Evolutionary conservation across 441 rosid genomes (phyloP).

Genomic region (Syzygium malaccense): DNA sequence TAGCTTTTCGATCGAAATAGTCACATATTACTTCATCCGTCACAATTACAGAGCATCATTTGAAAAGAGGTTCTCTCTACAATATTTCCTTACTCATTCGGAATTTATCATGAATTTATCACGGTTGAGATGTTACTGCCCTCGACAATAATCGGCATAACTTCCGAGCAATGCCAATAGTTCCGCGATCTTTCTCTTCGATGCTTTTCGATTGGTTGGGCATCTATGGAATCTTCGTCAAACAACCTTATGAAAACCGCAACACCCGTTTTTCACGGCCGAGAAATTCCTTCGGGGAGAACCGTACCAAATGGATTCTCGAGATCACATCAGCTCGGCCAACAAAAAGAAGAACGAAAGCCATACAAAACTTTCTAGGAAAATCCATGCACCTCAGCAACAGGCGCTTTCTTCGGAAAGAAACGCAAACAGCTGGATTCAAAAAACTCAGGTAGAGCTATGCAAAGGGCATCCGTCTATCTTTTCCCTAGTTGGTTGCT

Average conservation of each 20-base stretch:
- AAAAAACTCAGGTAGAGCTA: neutral
- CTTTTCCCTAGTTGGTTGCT: neutral
- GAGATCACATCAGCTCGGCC: neutral
- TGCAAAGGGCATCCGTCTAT: neutral
- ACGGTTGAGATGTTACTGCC: no score
- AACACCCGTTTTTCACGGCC: neutral
- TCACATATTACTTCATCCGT: neutral
- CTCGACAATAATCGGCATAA: neutral
- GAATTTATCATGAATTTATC: neutral
- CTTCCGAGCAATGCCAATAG: neutral
- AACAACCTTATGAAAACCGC: neutral
- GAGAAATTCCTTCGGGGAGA: neutral
- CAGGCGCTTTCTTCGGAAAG: neutral
- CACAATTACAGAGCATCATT: fast-evolving
- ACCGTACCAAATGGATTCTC: neutral
- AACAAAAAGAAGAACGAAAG: neutral
- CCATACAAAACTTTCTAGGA: neutral
- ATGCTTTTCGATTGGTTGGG: neutral
- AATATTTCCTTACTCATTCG: neutral
- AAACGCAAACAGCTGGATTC: neutral
- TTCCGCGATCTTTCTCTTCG: neutral
- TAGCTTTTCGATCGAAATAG: neutral
- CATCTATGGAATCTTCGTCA: fast-evolving
- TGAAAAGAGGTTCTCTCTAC: neutral
- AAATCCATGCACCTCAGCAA: neutral